phyloP scores from a whole-genome alignment of 1,139 yeast species.

The Debaryomyces psychrophilus region DNA sequence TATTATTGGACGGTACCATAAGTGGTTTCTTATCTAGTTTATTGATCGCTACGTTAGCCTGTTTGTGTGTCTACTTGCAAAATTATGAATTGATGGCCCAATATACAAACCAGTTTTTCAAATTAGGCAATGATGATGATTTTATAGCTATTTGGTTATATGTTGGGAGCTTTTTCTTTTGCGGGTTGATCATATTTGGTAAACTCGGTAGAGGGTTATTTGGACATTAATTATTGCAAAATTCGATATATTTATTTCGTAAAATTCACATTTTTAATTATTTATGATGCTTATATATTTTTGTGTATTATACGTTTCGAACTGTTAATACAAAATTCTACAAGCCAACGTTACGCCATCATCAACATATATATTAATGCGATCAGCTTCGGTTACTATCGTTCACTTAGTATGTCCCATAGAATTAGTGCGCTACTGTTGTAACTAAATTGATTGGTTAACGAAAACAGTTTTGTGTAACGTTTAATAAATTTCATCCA shows the following conservation, averaged over 20 bases:
- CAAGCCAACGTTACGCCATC: background rate
- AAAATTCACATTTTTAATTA: constrained; percentile 1
- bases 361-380: background rate
- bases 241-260: background rate
- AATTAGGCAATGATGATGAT: constrained; percentile 21
- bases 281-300: background rate
- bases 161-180: constrained; percentile 65
- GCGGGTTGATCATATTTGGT: constrained; percentile 71
- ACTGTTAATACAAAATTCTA: background rate
- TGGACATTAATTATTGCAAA: constrained; percentile 10
- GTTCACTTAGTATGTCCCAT: background rate
- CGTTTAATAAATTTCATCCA: constrained; percentile 9
- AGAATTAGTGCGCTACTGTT: constrained; percentile 5
- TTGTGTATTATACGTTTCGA: background rate
- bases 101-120: constrained; percentile 15
- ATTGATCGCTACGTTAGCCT: constrained; percentile 42
- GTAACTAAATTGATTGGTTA: constrained; percentile 10
- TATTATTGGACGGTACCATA: constrained; percentile 72
- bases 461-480: constrained; percentile 9
- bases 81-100: constrained; percentile 26
- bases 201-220: constrained; percentile 66
- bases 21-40: constrained; percentile 62
- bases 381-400: background rate
- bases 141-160: constrained; percentile 48
- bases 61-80: constrained; percentile 39